Evolutionary conservation across 2,329 filamentous ascomycete species (phyloP), one percentile per base, ranked within the genome.

Genomic region (Clonostachys solani): DNA sequence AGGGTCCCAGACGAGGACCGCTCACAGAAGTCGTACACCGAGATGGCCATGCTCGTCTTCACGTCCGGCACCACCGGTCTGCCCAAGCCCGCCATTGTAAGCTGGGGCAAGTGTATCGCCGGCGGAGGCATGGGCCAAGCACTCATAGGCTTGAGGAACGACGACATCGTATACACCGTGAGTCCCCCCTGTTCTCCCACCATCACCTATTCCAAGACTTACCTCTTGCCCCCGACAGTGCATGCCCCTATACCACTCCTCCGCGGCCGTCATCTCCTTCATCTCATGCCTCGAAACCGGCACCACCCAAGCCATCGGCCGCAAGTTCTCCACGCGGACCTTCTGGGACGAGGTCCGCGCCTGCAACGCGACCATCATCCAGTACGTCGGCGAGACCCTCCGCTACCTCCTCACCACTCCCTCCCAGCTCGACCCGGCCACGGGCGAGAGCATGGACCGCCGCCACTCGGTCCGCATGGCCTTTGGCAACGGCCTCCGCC

Each of bases 231-330:
- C 23, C 23, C 23, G 9, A 1, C 34, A 88, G 84, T 85, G 85
- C 48, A 95, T 96, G 89, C 91, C 91, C 0, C 74, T 96, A 7
- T 95, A 96, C 61, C 91, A 96, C 69, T 86, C 86, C 38, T 89
- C 90, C 0, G 91, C 87, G 12, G 71, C 81, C 5, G 56, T 94
- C 7, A 74, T 95, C 40, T 88, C 85, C 19, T 79, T 92, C 48
- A 65, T 76, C 43, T 73, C 81, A 42, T 77, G 80, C 19, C 63
- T 94, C 33, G 63, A 76, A 46, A 66, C 68, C 1, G 86, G 84
- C 40, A 77, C 75, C 36, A 87, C 89, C 0, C 70, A 92, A 45
- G 80, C 87, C 23, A 67, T 95, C 15, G 87, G 87, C 42, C 83
- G 81, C 55, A 88, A 86, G 56, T 95, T 95, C 69, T 91, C 87